These are phyloP conservation scores for Botrytis pseudocinerea DNA, from an alignment of 2,329 filamentous ascomycete species.

Conservation along the genomic window DNA sequence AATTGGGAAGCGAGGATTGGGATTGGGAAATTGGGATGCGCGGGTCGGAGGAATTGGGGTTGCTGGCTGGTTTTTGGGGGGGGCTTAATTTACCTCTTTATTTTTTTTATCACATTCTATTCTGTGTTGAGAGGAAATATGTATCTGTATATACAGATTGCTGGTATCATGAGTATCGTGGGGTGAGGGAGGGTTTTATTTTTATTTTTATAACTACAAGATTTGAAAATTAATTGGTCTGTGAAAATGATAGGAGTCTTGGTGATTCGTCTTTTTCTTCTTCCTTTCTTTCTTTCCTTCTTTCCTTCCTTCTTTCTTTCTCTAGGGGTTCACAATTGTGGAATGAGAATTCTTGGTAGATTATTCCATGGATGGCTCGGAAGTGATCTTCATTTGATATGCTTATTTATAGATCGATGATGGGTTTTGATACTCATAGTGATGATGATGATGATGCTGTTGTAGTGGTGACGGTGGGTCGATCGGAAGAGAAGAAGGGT, in stretches of 20 bases:
- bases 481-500: not conserved
- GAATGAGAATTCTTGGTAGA: not conserved
- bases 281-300: not conserved
- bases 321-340: not conserved
- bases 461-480: not conserved
- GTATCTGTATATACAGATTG: not conserved
- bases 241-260: not conserved
- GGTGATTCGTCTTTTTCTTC: not conserved
- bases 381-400: not conserved
- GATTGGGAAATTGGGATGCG: not conserved
- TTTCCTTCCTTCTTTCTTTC: not conserved
- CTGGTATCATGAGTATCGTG: not conserved
- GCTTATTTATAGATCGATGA: not conserved
- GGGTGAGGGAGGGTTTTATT: not conserved
- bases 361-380: not conserved
- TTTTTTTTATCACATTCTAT: no score
- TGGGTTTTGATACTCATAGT: not conserved
- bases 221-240: not conserved
- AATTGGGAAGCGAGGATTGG: not conserved
- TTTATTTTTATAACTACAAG: not conserved
- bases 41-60: not conserved
- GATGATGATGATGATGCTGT: not conserved
- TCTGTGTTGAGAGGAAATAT: no score
- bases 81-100: no score
- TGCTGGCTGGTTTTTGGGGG: no score